Base-by-base conservation (phyloP, 805 yeast species). In the Candida silvatica region DNA sequence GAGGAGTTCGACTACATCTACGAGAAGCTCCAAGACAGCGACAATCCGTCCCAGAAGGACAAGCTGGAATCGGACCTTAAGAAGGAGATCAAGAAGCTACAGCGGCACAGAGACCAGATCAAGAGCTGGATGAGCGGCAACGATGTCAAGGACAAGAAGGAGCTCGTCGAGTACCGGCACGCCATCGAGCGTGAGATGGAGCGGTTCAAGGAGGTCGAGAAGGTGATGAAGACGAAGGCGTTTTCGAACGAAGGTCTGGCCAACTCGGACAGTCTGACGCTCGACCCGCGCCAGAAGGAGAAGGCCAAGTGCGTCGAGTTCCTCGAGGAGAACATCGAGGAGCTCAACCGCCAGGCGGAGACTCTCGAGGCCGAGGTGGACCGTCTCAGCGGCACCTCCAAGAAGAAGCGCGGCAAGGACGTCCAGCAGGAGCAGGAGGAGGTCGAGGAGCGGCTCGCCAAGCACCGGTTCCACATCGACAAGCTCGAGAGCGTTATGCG, bases 101-200 rank as follows among this genome's bases (percentile, higher is more conserved):
- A 90, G 56, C 76, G 95, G 55, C 77, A 81, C 48, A 73, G 97
- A 54, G 98, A 90, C 58, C 97, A 87, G 62, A 84, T 90, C 49
- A 90, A 90, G 62, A 82, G 83, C 38, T 90, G 98, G 98, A 62
- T 87, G 54, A 76, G 90, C 29, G 88, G 90, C 46, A 83, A 80
- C 47, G 94, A 88, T 43, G 87, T 88, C 31, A 87, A 94, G 56
- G 94, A 90, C 49, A 92, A 86, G 54, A 83, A 81, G 49, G 71
- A 77, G 12, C 64, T 85, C 43, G 66, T 80, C 38, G 97, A 90
- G 49, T 82, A 87, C 51, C 67, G 92, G 42, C 65, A 69, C 47
- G 52, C 74, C 34, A 82, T 82, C 44, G 80, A 74, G 49, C 64
- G 64, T 43, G 92, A 92, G 41, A 90, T 90, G 98, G 98, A 90